A percentile compares a stretch with the other conserved stretches of the same genome.
Conservation (phyloP, 1,284 basidiomycete species). For the Pseudozyma sp. region DNA sequence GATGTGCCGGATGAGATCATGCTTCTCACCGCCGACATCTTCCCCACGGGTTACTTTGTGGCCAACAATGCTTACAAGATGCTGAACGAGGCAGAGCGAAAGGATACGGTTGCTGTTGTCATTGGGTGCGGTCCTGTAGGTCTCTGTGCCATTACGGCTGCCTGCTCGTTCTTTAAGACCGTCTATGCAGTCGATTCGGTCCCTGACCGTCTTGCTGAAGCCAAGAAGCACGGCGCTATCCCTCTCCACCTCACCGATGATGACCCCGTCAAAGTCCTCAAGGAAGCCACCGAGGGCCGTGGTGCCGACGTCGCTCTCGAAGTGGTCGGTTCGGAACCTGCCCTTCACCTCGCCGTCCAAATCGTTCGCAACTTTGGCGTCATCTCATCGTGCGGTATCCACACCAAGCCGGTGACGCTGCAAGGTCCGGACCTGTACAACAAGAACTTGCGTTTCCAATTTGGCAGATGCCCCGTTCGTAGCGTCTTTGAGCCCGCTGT, state of each 20-base stretch:
- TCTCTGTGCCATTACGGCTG: constrained; percentile 70
- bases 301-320: constrained; percentile 72
- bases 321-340: constrained; percentile 82
- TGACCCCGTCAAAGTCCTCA: constrained; percentile 46
- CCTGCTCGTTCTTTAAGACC: constrained; percentile 69
- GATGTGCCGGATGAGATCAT: constrained; percentile 71
- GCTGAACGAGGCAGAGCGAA: constrained; percentile 57
- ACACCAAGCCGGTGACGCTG: constrained; percentile 68
- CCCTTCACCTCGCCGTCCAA: constrained; percentile 79
- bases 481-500: constrained; percentile 62
- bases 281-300: constrained; percentile 63
- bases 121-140: constrained; percentile 71
- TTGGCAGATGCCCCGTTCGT: constrained; percentile 82
- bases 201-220: constrained; percentile 65
- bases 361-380: constrained; percentile 84
- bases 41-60: constrained; percentile 75
- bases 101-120: constrained; percentile 59
- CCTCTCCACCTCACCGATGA: constrained; percentile 54
- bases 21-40: constrained; percentile 76
- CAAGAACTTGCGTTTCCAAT: constrained; percentile 80
- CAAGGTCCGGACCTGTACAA: constrained; percentile 76
- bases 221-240: constrained; percentile 65
- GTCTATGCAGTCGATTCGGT: constrained; percentile 68
- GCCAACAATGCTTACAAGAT: constrained; percentile 75
- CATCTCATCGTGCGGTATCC: constrained; percentile 81